Base-by-base conservation (phyloP, 1,284 basidiomycete genomes). In the Cystobasidiaceae sp. region DNA sequence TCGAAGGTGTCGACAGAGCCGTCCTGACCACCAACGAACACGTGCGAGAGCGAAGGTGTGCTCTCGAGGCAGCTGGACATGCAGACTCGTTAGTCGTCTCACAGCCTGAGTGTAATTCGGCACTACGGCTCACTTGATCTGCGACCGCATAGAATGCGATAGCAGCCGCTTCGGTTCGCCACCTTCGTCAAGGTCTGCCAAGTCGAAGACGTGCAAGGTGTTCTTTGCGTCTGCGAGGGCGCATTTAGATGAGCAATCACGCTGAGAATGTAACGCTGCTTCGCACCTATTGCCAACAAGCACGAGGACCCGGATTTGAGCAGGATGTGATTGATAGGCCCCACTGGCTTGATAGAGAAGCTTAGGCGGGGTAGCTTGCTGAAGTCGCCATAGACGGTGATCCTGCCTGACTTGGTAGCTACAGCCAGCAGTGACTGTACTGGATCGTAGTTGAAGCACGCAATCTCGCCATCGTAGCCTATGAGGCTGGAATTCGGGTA, bases 1-100 rank as follows among this genome's bases (percentile, higher is more conserved):
- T 79, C 78, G 68, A 74, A 79, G 6, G 74, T 68, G 46, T 79
- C 78, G n/a, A 79, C 74, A 1, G 77, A 76, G 2, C 78, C 78
- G 58, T 79, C 78, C 49, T 77, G 70, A 17, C 77, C 70, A 62
- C 75, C 73, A 33, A 77, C 67, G 80, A 87, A 74, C 74, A 90
- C 85, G 79, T 90, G 88, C 8, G 83, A 82, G 74, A 89, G 87
- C n/a, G 82, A 83, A 0, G 88, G 84, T 0, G 86, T 87, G n/a
- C 85, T 74, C 15, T 83, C 80, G 54, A 88, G 71, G 48, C 80
- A 84, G 67, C 85, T 86, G 68, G n/a, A n/a, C n/a, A n/a, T n/a
- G n/a, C n/a, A n/a, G n/a, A n/a, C n/a, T 58, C 48, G 33, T 23
- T 66, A 71, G 69, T 11, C 63, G 72, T 19, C 67, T 71, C 44